Evolutionary conservation across 2,329 filamentous ascomycete species (phyloP).

Genomic region (Diplodia corticola): DNA sequence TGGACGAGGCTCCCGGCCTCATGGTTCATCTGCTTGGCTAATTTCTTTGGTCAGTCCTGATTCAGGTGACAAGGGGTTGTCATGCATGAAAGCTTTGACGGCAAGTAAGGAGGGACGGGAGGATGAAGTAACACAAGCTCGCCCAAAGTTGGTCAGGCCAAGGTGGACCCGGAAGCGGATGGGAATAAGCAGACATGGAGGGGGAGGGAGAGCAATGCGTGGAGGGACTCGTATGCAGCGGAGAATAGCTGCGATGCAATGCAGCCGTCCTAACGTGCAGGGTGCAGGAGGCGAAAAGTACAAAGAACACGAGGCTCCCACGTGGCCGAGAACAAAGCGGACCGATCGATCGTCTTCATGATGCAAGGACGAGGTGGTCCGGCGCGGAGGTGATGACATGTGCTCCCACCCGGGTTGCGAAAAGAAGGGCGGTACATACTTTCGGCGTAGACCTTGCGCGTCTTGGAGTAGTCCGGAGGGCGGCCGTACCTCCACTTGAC

Average conservation of each 20-base stretch:
- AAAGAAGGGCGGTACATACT: slow-evolving; percentile 47
- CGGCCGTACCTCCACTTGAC: slow-evolving; percentile 62
- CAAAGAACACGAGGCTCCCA: slow-evolving; percentile 20
- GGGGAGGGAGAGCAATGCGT: neutral
- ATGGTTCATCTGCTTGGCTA: slow-evolving; percentile 61
- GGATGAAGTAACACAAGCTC: slow-evolving; percentile 3
- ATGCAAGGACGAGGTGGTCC: slow-evolving; percentile 12
- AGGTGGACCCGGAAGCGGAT: neutral
- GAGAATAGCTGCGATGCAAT: slow-evolving; percentile 17
- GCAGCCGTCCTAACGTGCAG: slow-evolving; percentile 18
- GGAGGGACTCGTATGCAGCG: slow-evolving; percentile 8
- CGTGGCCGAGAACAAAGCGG: slow-evolving; percentile 10
- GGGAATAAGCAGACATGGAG: slow-evolving; percentile 12
- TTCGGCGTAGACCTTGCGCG: slow-evolving; percentile 58
- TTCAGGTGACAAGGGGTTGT: slow-evolving; percentile 14
- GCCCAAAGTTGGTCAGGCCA: neutral
- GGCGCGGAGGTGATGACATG: slow-evolving; percentile 11
- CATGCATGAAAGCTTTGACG: slow-evolving; percentile 14
- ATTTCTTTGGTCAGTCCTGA: slow-evolving; percentile 20
- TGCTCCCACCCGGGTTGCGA: slow-evolving; percentile 11
- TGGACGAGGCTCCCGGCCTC: slow-evolving; percentile 56
- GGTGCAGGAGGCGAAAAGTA: slow-evolving; percentile 16
- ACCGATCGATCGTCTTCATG: slow-evolving; percentile 6
- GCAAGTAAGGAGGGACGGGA: slow-evolving; percentile 7
- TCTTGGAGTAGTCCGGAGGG: slow-evolving; percentile 65